Evolutionary conservation across 805 yeast genomes (phyloP), one percentile per base, ranked within the genome.

Genomic region (Yamadazyma nakazawae): DNA sequence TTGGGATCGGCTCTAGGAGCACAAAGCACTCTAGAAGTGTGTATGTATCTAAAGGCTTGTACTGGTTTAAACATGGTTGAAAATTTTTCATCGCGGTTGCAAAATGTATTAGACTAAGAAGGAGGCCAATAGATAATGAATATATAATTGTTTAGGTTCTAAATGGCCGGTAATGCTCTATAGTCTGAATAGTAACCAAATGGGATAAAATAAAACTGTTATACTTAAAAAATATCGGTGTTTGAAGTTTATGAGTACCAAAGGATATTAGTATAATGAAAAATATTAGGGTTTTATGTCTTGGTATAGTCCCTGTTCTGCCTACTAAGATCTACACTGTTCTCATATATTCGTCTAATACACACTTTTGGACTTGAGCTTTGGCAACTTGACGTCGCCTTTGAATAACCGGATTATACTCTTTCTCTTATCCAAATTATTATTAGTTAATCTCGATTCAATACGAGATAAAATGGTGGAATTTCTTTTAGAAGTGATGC

Each of bases 311-410:
- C n/a, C n/a, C n/a, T n/a, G n/a, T n/a, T n/a, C 24, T 21, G 24
- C 7, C 24, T 21, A 21, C 24, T 21, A 21, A 7, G 4, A 5
- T 28, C 11, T 28, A 28, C 32, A 28, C 32, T 3, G n/a, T 21
- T 21, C 5, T 28, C 32, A 28, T 28, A 28, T 28, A 28, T 28
- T 28, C 32, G 32, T 28, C 34, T 48, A 51, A 40, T 52, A 49
- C 36, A 49, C 53, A 41, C 52, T 48, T 40, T 48, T 57, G n/a
- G 58, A 51, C 39, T 52, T 57, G 17, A 54, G 36, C 35, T 54
- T 57, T 9, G 59, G 48, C 35, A 56, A 51, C 38, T 52, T 56
- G 21, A 52, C 41, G 19, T 54, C 56, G 18, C 42, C 46, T 36
- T 49, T 55, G 43, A 57, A 55, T 21, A 55, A 37, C 18, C 38